phyloP scores from a whole-genome alignment of 805 yeast species.

The Candida jianshihensis region DNA sequence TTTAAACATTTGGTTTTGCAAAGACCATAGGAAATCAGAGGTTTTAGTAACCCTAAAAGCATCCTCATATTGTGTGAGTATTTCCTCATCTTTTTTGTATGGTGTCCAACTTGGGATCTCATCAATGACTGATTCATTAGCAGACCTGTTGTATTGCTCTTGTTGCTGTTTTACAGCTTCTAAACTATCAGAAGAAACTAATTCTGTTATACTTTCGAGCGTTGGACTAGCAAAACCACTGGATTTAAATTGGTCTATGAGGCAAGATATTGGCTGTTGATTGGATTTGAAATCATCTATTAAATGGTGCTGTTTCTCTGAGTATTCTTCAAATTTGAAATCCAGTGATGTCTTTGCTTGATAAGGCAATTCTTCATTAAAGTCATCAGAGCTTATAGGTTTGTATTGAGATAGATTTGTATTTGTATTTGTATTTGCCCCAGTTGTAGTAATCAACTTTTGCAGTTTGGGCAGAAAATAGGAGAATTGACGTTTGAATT shows the following conservation, averaged over 20 bases:
- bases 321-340: too few relatives aligned
- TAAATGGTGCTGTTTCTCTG: too few relatives aligned
- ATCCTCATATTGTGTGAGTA: neutral
- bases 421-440: too few relatives aligned
- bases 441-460: too few relatives aligned
- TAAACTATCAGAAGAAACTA: neutral
- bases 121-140: neutral
- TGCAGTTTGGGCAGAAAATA: too few relatives aligned
- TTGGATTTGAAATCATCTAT: neutral
- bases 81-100: neutral
- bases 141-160: neutral
- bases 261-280: neutral
- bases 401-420: too few relatives aligned
- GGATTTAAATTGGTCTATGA: neutral
- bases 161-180: neutral
- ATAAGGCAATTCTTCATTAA: too few relatives aligned
- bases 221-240: neutral
- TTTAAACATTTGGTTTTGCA: constrained; percentile 1
- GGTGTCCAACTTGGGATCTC: neutral
- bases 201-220: neutral
- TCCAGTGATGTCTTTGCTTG: too few relatives aligned
- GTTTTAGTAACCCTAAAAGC: constrained; percentile 3
- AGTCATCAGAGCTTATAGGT: too few relatives aligned
- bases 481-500: too few relatives aligned
- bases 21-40: constrained; percentile 8